phyloP scores from a whole-genome alignment of 2,329 filamentous ascomycete genomes.

The Albifimbria verrucaria region DNA sequence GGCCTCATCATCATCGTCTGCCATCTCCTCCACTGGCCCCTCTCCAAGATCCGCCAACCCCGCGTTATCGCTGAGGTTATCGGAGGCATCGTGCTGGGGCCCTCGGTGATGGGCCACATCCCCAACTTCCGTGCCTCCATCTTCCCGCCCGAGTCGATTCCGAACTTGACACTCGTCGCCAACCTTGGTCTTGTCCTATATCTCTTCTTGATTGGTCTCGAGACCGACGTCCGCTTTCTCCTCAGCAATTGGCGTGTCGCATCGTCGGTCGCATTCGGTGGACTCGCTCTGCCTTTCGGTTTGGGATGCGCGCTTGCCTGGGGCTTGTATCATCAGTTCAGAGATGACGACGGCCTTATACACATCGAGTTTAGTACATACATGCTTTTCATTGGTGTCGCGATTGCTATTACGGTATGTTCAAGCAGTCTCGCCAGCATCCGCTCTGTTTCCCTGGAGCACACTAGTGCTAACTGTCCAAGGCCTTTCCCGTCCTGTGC shows the following conservation, averaged over 20 bases:
- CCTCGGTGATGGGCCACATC: conserved; percentile 83
- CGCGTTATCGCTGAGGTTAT: conserved; percentile 83
- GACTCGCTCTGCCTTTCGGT: conserved; percentile 80
- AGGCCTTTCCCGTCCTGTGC: conserved; percentile 82
- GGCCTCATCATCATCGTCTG: conserved; percentile 48
- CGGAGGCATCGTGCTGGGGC: conserved; percentile 80
- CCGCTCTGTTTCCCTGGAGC: neutral
- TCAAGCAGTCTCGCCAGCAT: neutral
- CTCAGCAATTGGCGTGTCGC: conserved; percentile 78
- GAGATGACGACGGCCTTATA: conserved; percentile 33
- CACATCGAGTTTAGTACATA: conserved; percentile 53
- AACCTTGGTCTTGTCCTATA: conserved; percentile 83
- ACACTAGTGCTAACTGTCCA: neutral
- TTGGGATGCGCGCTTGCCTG: conserved; percentile 77
- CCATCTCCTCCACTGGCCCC: conserved; percentile 55
- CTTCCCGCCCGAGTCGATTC: conserved; percentile 73
- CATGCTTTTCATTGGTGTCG: conserved; percentile 79
- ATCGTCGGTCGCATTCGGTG: conserved; percentile 70
- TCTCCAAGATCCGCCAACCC: conserved; percentile 74
- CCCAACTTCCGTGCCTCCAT: conserved; percentile 74
- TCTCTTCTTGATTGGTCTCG: conserved; percentile 82
- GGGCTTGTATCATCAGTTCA: conserved; percentile 75
- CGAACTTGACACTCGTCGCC: conserved; percentile 71
- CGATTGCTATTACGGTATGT: conserved; percentile 74
- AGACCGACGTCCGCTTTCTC: conserved; percentile 78